Conservation (phyloP, 345 rosid species). For the Rhodamnia rubescens region DNA sequence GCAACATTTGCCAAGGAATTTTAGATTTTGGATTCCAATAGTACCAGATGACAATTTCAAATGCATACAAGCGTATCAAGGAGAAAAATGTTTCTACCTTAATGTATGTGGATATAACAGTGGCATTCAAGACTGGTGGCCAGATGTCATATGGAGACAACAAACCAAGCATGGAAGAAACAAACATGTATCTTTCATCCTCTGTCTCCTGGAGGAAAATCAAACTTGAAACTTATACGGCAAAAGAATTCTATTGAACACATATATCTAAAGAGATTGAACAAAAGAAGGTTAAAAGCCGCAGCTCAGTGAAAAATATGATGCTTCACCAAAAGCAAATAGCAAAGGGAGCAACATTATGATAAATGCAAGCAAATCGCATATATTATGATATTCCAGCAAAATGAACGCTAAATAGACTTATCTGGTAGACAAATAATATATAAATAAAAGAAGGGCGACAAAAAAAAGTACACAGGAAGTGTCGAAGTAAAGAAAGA, state of each 20-base stretch:
- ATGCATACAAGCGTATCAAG: not conserved
- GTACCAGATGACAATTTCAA: not conserved
- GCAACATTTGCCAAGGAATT: not conserved
- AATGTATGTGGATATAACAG: constrained; percentile 48
- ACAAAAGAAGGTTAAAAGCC: not conserved
- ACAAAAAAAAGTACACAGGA: not conserved
- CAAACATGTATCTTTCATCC: constrained; percentile 71
- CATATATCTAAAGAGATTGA: not conserved
- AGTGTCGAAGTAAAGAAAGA: not conserved
- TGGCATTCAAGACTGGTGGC: constrained; percentile 68
- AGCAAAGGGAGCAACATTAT: not conserved
- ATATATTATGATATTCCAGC: not conserved
- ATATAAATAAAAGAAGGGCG: not conserved
- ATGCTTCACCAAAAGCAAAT: not conserved
- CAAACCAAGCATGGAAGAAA: constrained; percentile 82
- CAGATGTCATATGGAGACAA: constrained; percentile 66
- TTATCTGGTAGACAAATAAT: not conserved
- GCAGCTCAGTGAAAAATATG: not conserved
- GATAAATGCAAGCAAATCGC: not conserved
- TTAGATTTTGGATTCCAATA: not conserved
- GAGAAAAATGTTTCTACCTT: constrained; percentile 39
- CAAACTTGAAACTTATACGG: not conserved
- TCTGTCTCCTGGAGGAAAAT: constrained; percentile 46
- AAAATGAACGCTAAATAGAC: not conserved
- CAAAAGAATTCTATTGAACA: not conserved